phyloP scores from a whole-genome alignment of 2,329 filamentous ascomycete genomes.

The Fusarium sp. region DNA sequence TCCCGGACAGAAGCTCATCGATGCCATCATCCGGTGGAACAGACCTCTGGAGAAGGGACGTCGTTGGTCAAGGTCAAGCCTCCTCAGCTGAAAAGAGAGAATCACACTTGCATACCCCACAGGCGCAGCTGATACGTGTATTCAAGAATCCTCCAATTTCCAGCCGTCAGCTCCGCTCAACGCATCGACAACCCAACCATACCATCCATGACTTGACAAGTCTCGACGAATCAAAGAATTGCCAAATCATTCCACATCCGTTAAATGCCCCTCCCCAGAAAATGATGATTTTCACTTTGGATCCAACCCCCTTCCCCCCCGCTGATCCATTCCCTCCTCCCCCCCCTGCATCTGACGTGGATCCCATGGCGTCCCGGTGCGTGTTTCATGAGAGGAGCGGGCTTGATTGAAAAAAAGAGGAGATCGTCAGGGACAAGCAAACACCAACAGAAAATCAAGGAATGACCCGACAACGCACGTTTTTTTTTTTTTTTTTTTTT shows the following conservation, averaged over 20 bases:
- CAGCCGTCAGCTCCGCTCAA: slow-evolving; percentile 19
- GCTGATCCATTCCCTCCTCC: slow-evolving; percentile 18
- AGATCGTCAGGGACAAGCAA: slow-evolving; percentile 43
- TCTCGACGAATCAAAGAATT: slow-evolving; percentile 26
- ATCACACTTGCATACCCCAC: slow-evolving; percentile 8
- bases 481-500: background rate
- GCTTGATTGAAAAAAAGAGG: slow-evolving; percentile 10
- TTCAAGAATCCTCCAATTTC: slow-evolving; percentile 23
- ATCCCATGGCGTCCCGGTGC: slow-evolving; percentile 39
- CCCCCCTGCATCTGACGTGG: slow-evolving; percentile 40
- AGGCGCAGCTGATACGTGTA: slow-evolving; percentile 17
- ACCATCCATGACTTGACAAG: background rate
- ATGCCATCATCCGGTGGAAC: slow-evolving; percentile 57
- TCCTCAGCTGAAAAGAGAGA: slow-evolving; percentile 19
- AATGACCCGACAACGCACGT: slow-evolving; percentile 11
- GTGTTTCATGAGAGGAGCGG: slow-evolving; percentile 35
- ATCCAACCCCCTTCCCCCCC: background rate
- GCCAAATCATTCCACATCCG: slow-evolving; percentile 9
- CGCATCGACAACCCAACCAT: background rate
- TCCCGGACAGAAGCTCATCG: slow-evolving; percentile 56
- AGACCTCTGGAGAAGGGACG: slow-evolving; percentile 35
- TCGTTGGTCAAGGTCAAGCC: slow-evolving; percentile 16
- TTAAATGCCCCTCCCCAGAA: background rate
- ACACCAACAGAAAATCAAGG: slow-evolving; percentile 25
- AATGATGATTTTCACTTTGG: slow-evolving; percentile 19